Evolutionary conservation across 345 rosid species (phyloP), one percentile per base, ranked within the genome.

Genomic region (Barbarea vulgaris): DNA sequence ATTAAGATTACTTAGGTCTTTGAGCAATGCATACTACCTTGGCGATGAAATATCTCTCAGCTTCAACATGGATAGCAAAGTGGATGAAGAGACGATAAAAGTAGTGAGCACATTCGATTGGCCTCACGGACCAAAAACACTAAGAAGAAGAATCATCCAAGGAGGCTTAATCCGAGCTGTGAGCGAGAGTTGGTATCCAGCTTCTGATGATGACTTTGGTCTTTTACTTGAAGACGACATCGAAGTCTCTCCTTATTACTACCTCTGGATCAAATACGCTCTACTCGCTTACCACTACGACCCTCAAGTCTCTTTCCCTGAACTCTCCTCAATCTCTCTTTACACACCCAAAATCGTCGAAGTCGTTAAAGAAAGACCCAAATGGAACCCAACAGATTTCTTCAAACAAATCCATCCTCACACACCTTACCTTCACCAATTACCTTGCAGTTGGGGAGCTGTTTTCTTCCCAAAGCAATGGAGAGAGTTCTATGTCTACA

Each of bases 101-200:
- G 86, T 89, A 0, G 91, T 95, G 24, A 83, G 59, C 78, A 79
- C 96, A 42, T 95, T 90, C 51, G 74, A 88, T 2, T 95, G 99
- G 99, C 92, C 97, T 25, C 97, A 95, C 59, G 99, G 99, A 9
- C 82, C 90, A 13, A 95, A 92, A 64, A 90, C 93, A 42, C 67
- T 95, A 7, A 84, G 99, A 71, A 84, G 99, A 82, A 87, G 99
- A 79, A 95, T 95, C 87, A 83, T 95, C 81, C 99, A 95, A 66
- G 99, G 99, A 55, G 99, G 99, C 17, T 85, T 95, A n/a, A 95
- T 95, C 52, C 84, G 99, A 62, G 99, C 99, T 6, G 99, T 95
- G 18, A 95, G 99, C 15, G 99, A 95, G 76, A 95, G 99, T 64
- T 95, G 99, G 99, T 95, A 92, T 74, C 99, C 99, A 3, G 76